Evolutionary conservation across 1,139 yeast species (phyloP).

Genomic region (Suhomyces coccinellae): DNA sequence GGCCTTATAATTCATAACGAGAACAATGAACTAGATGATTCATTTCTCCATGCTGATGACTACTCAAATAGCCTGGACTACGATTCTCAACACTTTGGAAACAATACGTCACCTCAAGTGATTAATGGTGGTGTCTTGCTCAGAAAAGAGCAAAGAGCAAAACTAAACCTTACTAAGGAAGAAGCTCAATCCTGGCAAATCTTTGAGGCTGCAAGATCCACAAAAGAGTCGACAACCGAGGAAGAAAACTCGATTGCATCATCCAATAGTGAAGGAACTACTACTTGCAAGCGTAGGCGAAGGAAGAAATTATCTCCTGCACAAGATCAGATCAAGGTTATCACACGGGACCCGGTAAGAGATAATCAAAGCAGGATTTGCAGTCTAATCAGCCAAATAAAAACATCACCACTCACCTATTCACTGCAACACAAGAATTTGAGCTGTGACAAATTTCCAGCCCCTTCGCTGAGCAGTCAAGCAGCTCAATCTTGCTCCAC

Average conservation of each 20-base stretch:
- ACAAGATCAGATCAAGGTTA: neutral
- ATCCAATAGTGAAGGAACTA: neutral
- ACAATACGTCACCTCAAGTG: constrained; percentile 17
- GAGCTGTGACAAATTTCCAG: neutral
- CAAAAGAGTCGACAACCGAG: neutral
- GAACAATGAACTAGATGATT: constrained; percentile 39
- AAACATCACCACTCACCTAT: constrained; percentile 12
- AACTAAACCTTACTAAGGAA: constrained; percentile 33
- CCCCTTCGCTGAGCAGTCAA: neutral
- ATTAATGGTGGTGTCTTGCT: constrained; percentile 45
- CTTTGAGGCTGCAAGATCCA: constrained; percentile 34
- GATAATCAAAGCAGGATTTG: constrained; percentile 14
- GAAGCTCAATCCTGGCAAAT: constrained; percentile 43
- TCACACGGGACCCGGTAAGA: constrained; percentile 1
- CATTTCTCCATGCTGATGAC: constrained; percentile 26
- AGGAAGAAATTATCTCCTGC: constrained; percentile 26
- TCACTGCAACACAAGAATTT: neutral
- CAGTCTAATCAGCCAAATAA: constrained; percentile 30
- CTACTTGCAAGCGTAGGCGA: constrained; percentile 22
- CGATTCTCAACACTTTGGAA: neutral
- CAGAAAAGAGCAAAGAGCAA: constrained; percentile 37
- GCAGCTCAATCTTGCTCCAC: neutral
- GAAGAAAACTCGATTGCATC: neutral
- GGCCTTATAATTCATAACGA: constrained; percentile 34
- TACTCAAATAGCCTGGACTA: constrained; percentile 4